Evolutionary conservation across 2,329 filamentous ascomycete genomes (phyloP), one percentile per base, ranked within the genome.

Genomic region (Zopfia rhizophila): DNA sequence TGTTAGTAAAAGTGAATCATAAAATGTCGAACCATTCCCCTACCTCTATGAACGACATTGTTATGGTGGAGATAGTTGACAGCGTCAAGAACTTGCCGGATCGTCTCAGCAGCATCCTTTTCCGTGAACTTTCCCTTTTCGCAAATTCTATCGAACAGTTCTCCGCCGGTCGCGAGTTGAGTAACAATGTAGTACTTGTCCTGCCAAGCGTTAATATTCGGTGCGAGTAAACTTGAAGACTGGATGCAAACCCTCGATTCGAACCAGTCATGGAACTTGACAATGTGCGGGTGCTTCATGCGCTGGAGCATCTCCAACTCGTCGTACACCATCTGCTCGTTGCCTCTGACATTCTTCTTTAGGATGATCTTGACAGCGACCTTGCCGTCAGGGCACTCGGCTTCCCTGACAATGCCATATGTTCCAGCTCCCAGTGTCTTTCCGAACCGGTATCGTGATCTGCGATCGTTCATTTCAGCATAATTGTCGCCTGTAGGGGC

Each of bases 121-220:
- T 99, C 94, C 11, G 94, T 99, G 76, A 97, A 99, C 71, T 91
- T 96, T 63, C 94, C 95, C 74, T 95, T 90, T 68, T 97, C 92
- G 77, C 94, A 99, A 63, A 99, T 99, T 45, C 95, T 88, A 68
- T 99, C 94, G 73, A 99, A 99, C 54, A 99, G 78, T 77, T 99
- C 94, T 71, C 94, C 94, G 58, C 94, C 94, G 0, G 90, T 96
- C 29, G 94, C 94, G 44, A 99, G 82, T 74, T 99, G 89, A 22
- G 94, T 99, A 62, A 99, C 92, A 61, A 99, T 97, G 74, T 99
- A 99, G 78, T 96, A 99, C 79, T 99, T 99, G 80, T 99, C 94
- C 91, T 96, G 62, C 21, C 19, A 37, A n/a, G 14, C 11, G 53
- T 65, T 44, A 66, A 61, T 55, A 19, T 43, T 48, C 29, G 22